Percentiles rank a stretch among this genome's conserved stretches.
phyloP scores from a whole-genome alignment of 441 rosid genomes.

The Macaranga tanarius region DNA sequence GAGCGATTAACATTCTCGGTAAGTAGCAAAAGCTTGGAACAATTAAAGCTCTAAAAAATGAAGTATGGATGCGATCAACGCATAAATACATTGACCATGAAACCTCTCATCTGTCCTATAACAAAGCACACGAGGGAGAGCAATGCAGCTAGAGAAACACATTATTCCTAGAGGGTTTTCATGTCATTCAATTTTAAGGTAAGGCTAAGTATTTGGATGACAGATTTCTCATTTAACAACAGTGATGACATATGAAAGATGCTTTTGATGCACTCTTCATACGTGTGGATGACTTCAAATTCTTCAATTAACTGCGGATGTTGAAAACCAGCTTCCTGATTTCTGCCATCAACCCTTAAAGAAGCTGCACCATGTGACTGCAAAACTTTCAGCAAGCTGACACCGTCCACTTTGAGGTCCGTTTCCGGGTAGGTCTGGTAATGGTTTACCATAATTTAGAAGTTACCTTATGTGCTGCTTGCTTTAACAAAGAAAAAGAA shows the following conservation, averaged over 20 bases:
- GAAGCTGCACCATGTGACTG: neutral
- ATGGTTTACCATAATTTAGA: too few species aligned
- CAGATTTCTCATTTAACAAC: neutral
- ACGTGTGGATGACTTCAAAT: neutral
- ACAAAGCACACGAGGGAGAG: neutral
- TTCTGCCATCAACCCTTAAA: neutral
- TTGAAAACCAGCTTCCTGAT: neutral
- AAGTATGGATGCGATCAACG: too few species aligned
- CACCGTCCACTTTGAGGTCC: neutral
- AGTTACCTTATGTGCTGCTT: neutral
- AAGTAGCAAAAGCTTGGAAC: too few species aligned
- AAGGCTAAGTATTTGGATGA: neutral
- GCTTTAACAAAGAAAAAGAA: neutral
- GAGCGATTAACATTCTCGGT: too few species aligned
- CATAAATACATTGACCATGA: neutral
- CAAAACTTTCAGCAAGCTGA: conserved; percentile 3
- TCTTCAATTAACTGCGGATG: neutral
- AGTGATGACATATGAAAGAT: neutral
- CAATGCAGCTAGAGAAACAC: neutral
- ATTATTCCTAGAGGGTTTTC: neutral
- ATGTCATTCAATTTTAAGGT: neutral
- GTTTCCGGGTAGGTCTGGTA: neutral
- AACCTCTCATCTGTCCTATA: neutral
- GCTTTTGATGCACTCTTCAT: neutral
- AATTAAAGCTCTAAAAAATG: too few species aligned